These are phyloP conservation scores for Tolypocladium cylindrosporum DNA, from an alignment of 2,329 filamentous ascomycete genomes.

Conservation along the genomic window DNA sequence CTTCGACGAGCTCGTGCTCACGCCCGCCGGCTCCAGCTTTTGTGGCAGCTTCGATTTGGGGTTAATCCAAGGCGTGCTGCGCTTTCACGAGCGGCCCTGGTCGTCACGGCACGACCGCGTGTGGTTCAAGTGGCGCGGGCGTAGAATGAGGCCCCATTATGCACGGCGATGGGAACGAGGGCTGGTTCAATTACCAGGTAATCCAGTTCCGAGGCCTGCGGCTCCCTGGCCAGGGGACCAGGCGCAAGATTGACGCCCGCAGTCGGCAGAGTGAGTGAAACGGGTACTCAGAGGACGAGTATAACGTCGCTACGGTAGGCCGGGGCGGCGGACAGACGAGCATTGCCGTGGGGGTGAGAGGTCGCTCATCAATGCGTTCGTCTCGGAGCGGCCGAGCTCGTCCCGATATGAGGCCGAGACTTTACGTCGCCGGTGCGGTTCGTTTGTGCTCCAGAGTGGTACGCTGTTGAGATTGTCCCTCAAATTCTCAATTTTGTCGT, in stretches of 20 bases:
- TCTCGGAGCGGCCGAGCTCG: too few relatives aligned
- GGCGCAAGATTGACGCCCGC: conserved; percentile 15
- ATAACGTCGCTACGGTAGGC: conserved; percentile 10
- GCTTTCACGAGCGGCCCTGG: conserved; percentile 24
- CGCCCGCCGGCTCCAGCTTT: conserved; percentile 25
- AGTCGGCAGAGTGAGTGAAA: conserved; percentile 18
- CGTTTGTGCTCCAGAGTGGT: background rate
- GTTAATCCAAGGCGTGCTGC: conserved; percentile 29
- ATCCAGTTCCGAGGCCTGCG: conserved; percentile 18
- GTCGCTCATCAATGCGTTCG: too few relatives aligned
- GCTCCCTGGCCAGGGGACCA: conserved; percentile 14
- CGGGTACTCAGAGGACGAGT: conserved; percentile 16
- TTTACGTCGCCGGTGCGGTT: background rate
- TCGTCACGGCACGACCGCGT: conserved; percentile 16
- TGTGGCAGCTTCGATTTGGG: conserved; percentile 38
- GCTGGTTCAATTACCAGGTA: conserved; percentile 15
- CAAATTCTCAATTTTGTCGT: background rate
- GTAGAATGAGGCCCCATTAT: conserved; percentile 15
- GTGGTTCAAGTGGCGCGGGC: conserved; percentile 25
- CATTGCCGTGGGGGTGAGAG: too few relatives aligned
- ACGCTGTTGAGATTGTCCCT: background rate
- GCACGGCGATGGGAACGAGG: conserved; percentile 17
- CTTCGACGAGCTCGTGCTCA: conserved; percentile 23
- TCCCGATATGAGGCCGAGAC: too few relatives aligned
- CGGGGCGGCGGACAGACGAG: too few relatives aligned